Evolutionary conservation across 345 rosid genomes (phyloP).

Genomic region (Anacardium occidentale): DNA sequence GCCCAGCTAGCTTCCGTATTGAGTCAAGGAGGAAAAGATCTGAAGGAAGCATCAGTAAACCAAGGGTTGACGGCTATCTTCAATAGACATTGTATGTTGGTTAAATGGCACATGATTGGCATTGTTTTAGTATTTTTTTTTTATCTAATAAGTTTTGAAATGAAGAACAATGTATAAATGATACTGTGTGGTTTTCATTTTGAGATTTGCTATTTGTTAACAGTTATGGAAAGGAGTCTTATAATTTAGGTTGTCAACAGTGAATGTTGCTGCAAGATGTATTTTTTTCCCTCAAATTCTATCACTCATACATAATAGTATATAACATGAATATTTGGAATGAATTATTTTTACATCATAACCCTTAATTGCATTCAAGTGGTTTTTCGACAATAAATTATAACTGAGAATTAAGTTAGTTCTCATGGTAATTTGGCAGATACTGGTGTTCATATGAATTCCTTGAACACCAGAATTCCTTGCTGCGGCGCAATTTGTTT

Average conservation of each 20-base stretch:
- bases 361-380: background rate
- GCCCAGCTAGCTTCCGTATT: conserved; percentile 54
- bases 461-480: too few relatives aligned
- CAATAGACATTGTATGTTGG: conserved; percentile 52
- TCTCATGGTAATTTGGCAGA: conserved; percentile 30
- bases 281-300: background rate
- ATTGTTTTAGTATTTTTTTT: background rate
- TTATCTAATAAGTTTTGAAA: too few relatives aligned
- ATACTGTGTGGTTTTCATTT: conserved; percentile 5
- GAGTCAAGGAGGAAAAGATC: conserved; percentile 61
- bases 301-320: background rate
- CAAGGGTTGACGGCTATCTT: conserved; percentile 60
- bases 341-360: background rate
- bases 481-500: background rate
- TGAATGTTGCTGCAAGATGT: conserved; percentile 9
- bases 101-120: conserved; percentile 9
- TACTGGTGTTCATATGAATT: conserved; percentile 66
- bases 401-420: conserved; percentile 14
- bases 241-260: background rate
- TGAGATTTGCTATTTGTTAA: background rate
- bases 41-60: conserved; percentile 53
- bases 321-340: background rate
- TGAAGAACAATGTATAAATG: background rate
- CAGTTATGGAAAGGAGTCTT: background rate
- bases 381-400: background rate